Conservation (phyloP, 73 alveolate genomes). For the Stentor coeruleus region DNA sequence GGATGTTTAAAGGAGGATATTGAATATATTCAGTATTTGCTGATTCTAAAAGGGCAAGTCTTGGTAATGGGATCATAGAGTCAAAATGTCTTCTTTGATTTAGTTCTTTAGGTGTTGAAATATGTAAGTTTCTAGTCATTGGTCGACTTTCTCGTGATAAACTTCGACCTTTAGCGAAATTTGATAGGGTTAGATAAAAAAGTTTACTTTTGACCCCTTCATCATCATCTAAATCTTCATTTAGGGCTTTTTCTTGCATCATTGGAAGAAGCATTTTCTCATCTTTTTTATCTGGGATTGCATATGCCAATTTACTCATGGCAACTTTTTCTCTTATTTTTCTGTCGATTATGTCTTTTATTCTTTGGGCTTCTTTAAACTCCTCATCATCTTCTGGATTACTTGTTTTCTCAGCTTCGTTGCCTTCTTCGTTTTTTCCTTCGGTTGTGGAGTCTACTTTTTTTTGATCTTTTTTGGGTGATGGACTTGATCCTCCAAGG, state of each 20-base stretch:
- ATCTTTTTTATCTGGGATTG: background rate
- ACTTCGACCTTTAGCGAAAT: background rate
- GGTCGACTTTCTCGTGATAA: background rate
- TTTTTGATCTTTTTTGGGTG: too few species aligned
- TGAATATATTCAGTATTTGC: background rate
- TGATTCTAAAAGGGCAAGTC: background rate
- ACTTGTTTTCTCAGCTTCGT: background rate
- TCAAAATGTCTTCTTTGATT: background rate
- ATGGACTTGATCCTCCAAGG: background rate
- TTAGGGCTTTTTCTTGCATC: background rate
- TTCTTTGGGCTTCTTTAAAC: background rate
- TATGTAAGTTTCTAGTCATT: background rate
- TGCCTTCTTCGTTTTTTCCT: background rate
- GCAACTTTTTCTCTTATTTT: background rate
- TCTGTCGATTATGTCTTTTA: background rate
- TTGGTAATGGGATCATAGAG: background rate
- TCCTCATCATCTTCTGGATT: background rate
- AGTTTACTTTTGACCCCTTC: background rate
- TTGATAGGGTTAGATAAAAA: background rate
- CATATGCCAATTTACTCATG: background rate
- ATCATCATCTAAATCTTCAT: background rate
- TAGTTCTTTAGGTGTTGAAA: background rate
- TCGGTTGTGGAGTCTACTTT: too few species aligned
- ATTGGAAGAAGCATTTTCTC: background rate
- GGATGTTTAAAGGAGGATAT: background rate